Evolutionary conservation across 1,284 basidiomycete species (phyloP).

Genomic region (Trichosporon faecale): DNA sequence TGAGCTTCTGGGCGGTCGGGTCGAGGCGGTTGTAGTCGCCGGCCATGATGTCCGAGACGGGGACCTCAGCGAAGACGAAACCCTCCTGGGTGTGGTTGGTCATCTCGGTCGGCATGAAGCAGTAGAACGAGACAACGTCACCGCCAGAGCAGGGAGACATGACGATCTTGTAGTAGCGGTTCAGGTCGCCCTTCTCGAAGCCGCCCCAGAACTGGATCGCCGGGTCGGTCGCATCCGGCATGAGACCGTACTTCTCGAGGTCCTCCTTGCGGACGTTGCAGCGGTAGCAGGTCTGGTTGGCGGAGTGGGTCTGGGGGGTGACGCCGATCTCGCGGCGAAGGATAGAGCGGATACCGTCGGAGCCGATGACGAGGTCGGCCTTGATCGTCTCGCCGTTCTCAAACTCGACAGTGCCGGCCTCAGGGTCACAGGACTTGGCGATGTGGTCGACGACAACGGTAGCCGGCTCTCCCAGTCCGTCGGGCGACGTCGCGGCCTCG

Average conservation of each 20-base stretch:
- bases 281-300: slow-evolving; percentile 51
- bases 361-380: slow-evolving; percentile 49
- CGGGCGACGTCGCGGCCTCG: slow-evolving; percentile 33
- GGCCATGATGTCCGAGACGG: slow-evolving; percentile 45
- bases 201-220: slow-evolving; percentile 53
- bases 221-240: slow-evolving; percentile 42
- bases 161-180: slow-evolving; percentile 51
- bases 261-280: slow-evolving; percentile 46
- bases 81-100: slow-evolving; percentile 52
- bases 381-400: slow-evolving; percentile 40
- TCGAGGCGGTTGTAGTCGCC: slow-evolving; percentile 45
- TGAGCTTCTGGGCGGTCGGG: slow-evolving; percentile 42
- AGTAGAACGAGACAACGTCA: slow-evolving; percentile 51
- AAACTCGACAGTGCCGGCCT: slow-evolving; percentile 41
- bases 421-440: slow-evolving; percentile 40
- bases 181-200: slow-evolving; percentile 35
- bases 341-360: slow-evolving; percentile 48
- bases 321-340: slow-evolving; percentile 38
- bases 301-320: slow-evolving; percentile 41
- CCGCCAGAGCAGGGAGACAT: slow-evolving; percentile 48
- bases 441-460: slow-evolving; percentile 44
- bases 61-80: slow-evolving; percentile 47
- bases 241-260: slow-evolving; percentile 46
- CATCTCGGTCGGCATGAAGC: slow-evolving; percentile 46
- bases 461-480: slow-evolving; percentile 40